phyloP scores from a whole-genome alignment of 2,329 filamentous ascomycete genomes.

The Colletotrichum noveboracense region DNA sequence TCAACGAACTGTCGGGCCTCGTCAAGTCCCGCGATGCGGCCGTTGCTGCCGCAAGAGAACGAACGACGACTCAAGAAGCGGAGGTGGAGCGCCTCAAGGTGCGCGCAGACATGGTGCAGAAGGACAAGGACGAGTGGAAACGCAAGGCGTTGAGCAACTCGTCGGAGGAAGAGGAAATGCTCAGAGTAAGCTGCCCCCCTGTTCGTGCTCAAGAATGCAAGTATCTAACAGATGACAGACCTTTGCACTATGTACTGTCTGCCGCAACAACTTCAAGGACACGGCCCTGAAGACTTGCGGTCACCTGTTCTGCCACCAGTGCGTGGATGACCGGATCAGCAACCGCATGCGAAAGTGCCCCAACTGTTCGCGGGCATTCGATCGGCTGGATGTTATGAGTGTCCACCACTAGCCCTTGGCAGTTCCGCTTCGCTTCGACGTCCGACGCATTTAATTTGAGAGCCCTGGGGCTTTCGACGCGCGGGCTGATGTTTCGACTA shows the following conservation, averaged over 20 bases:
- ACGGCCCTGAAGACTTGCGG: constrained; percentile 93
- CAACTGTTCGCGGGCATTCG: constrained; percentile 90
- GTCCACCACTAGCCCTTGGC: constrained; percentile 52
- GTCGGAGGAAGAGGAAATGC: constrained; percentile 81
- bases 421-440: background rate
- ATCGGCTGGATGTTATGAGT: constrained; percentile 86
- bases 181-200: constrained; percentile 71
- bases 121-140: constrained; percentile 87
- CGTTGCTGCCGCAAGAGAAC: constrained; percentile 55
- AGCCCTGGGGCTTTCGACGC: background rate
- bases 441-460: background rate
- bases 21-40: constrained; percentile 77
- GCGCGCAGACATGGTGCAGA: constrained; percentile 77
- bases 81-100: constrained; percentile 83
- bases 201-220: background rate
- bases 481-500: background rate
- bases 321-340: constrained; percentile 85
- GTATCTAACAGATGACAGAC: constrained; percentile 35
- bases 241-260: constrained; percentile 80
- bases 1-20: constrained; percentile 75
- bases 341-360: constrained; percentile 96
- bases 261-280: constrained; percentile 92
- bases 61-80: constrained; percentile 67
- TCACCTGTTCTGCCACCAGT: constrained; percentile 90
- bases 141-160: constrained; percentile 81